Evolutionary conservation across 1,284 basidiomycete species (phyloP).

Genomic region (Cutaneotrichosporon spelunceum): DNA sequence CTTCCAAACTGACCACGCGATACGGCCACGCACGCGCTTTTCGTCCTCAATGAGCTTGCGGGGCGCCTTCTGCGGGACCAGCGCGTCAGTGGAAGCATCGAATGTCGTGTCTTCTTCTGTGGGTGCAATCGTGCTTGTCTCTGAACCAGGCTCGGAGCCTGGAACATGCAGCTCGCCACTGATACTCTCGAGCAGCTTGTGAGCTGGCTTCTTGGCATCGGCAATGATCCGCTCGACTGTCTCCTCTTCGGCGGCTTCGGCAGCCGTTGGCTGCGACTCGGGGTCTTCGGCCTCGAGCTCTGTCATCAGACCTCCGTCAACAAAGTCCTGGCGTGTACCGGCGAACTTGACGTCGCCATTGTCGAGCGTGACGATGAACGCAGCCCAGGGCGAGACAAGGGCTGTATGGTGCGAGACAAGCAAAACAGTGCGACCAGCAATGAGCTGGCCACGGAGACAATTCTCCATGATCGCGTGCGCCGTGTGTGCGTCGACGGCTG

Average conservation of each 20-base stretch:
- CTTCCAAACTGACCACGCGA: slow-evolving; percentile 72
- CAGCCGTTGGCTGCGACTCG: slow-evolving; percentile 50
- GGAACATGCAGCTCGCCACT: slow-evolving; percentile 26
- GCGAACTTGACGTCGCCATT: slow-evolving; percentile 74
- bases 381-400: slow-evolving; percentile 44
- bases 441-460: slow-evolving; percentile 79
- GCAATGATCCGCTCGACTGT: slow-evolving; percentile 39
- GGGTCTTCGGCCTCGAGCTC: slow-evolving; percentile 62
- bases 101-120: slow-evolving; percentile 26
- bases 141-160: slow-evolving; percentile 36
- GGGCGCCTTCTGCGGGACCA: slow-evolving; percentile 59
- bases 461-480: slow-evolving; percentile 76
- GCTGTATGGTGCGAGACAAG: slow-evolving; percentile 77
- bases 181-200: slow-evolving; percentile 39
- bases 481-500: slow-evolving; percentile 73
- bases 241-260: slow-evolving; percentile 53
- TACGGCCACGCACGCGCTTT: slow-evolving; percentile 75
- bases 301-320: slow-evolving; percentile 62
- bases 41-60: slow-evolving; percentile 89
- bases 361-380: slow-evolving; percentile 65
- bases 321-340: slow-evolving; percentile 67
- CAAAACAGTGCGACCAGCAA: slow-evolving; percentile 72
- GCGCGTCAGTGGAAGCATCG: slow-evolving; percentile 31
- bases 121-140: slow-evolving; percentile 45
- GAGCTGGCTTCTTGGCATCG: slow-evolving; percentile 31